Base-by-base conservation (phyloP, 768 basidiomycete species). In the Hypsizygus marmoreus region DNA sequence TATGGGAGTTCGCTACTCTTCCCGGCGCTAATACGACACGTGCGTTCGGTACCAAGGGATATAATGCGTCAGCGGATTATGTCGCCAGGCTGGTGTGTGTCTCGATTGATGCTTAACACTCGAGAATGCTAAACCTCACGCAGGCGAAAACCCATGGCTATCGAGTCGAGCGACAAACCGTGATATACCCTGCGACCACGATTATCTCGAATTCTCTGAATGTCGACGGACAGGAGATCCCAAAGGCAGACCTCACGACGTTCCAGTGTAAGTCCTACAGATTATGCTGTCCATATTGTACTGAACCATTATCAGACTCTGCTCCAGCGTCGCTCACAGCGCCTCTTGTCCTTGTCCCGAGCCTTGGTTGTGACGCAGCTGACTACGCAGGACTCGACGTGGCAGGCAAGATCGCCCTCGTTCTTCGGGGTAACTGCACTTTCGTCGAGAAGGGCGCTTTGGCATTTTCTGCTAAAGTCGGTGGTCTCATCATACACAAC, bases 51-150 rank as follows among this genome's bases (percentile, higher is more conserved):
- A 60, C 59, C 12, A 48, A 38, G n/a, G 64, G 61, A 11, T 63
- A 65, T 43, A 64, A 64, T 45, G 58, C 63, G 25, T 62, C 61
- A 14, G 53, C 62, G 25, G 45, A 52, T 12, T 67, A 67, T 46
- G 57, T 67, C 48, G 61, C 62, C 45, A 47, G 47, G 16, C 37
- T 56, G 17, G 55, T 67, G 24, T 23, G 49, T 17, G 28, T 6
- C 39, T 33, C 11, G 35, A 36, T 32, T 30, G 17, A 16, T 33
- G 11, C 30, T 4, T 38, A 19, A 9, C 14, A 16, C 24, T 40
- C 16, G 12, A 14, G 30, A 6, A 3, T 13, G 14, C 24, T 40
- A 17, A 50, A 19, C 10, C 41, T 20, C 11, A 31, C 28, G 3
- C 44, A 45, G 49, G 63, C 64, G 39, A 40, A 47, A 19, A 60